A percentile compares a stretch with the other conserved stretches of the same genome.
Evolutionary conservation across 2,329 filamentous ascomycete species (phyloP).

Genomic region (Colletotrichum godetiae): DNA sequence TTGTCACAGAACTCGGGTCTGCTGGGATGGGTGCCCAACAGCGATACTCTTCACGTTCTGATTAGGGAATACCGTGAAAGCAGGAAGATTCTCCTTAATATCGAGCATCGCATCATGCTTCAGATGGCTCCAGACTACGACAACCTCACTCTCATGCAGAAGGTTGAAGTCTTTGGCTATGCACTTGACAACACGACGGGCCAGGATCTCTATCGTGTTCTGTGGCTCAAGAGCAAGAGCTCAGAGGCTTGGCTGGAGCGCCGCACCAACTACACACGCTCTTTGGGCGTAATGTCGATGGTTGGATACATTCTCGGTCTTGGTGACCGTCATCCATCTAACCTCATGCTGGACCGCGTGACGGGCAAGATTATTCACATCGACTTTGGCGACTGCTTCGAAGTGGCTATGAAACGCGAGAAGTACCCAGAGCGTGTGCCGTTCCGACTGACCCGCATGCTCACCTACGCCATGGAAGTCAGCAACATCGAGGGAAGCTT

Average conservation of each 20-base stretch:
- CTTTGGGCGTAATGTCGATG: slow-evolving; percentile 99
- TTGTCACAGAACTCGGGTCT: slow-evolving; percentile 96
- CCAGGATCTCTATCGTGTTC: slow-evolving; percentile 95
- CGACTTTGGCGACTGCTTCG: slow-evolving; percentile 99
- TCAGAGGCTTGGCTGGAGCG: slow-evolving; percentile 98
- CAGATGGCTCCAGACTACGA: slow-evolving; percentile 99
- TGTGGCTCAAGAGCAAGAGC: slow-evolving; percentile 99
- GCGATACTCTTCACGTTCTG: slow-evolving; percentile 94
- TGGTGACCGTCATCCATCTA: slow-evolving; percentile 96
- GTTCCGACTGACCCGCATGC: slow-evolving; percentile 97
- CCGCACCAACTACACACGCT: slow-evolving; percentile 98
- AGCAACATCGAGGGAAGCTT: slow-evolving; percentile 99
- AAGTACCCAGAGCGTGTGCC: slow-evolving; percentile 98
- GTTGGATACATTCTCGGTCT: slow-evolving; percentile 99
- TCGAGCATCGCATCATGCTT: slow-evolving; percentile 99
- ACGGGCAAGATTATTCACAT: slow-evolving; percentile 99
- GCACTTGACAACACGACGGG: slow-evolving; percentile 99
- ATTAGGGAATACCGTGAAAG: slow-evolving; percentile 98
- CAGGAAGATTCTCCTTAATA: slow-evolving; percentile 96
- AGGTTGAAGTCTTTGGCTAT: slow-evolving; percentile 99
- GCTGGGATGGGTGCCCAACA: slow-evolving; percentile 96
- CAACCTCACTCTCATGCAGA: slow-evolving; percentile 98
- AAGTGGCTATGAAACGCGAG: slow-evolving; percentile 99
- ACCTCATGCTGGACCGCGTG: slow-evolving; percentile 95
- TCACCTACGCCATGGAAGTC: slow-evolving; percentile 99